phyloP scores from a whole-genome alignment of 768 basidiomycete genomes.

The Termitomyces bulborhizus region DNA sequence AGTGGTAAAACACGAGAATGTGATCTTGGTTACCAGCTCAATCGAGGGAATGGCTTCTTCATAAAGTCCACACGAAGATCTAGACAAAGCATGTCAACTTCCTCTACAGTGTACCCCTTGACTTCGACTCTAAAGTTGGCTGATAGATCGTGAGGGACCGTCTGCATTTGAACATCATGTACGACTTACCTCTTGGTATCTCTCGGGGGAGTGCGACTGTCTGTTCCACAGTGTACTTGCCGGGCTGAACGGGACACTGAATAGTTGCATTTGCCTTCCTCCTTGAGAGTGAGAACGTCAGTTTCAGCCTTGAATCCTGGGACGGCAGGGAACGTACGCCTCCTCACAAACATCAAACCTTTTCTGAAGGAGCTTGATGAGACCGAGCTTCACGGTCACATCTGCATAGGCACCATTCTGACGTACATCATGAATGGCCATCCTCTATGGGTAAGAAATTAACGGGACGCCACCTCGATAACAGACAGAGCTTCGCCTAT shows the following conservation, averaged over 20 bases:
- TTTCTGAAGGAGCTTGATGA: conserved; percentile 84
- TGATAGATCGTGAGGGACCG: conserved; percentile 23
- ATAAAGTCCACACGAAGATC: conserved; percentile 76
- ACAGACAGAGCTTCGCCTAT: conserved; percentile 47
- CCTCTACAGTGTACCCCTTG: conserved; percentile 60
- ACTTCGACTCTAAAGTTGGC: conserved; percentile 81
- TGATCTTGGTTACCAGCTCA: conserved; percentile 21
- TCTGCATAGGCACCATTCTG: conserved; percentile 91
- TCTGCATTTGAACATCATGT: neutral
- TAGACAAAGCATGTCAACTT: conserved; percentile 76
- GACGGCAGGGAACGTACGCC: conserved; percentile 57
- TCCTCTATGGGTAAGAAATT: neutral
- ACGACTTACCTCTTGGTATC: conserved; percentile 68
- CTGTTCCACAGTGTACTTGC: conserved; percentile 68
- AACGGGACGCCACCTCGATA: conserved; percentile 52
- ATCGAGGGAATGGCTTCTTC: conserved; percentile 31
- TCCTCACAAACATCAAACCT: conserved; percentile 88
- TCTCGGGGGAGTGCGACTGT: conserved; percentile 86
- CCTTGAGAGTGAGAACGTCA: conserved; percentile 31
- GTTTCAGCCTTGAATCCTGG: neutral
- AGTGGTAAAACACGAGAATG: neutral
- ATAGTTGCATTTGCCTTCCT: conserved; percentile 67
- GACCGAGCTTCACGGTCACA: conserved; percentile 88
- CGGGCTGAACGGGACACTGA: conserved; percentile 79
- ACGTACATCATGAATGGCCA: neutral